Conservation (phyloP, 176 grass and related monocot species). For the Musa beccarii region DNA sequence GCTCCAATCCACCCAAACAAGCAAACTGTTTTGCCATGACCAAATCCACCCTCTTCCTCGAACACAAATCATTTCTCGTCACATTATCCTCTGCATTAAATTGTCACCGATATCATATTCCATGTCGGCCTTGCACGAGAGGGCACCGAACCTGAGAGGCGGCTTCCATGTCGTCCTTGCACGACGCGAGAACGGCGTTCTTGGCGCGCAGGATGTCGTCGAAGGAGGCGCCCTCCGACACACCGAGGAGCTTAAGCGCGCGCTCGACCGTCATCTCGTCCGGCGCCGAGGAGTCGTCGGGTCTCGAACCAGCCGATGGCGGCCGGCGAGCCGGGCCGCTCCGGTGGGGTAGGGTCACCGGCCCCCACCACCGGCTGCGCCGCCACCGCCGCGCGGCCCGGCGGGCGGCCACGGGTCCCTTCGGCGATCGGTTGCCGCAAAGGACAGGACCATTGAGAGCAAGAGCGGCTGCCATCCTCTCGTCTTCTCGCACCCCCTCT, state of each 20-base stretch:
- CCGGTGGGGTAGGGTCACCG: neutral
- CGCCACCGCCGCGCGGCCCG: neutral
- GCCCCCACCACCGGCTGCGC: neutral
- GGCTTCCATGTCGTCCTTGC: slow-evolving; percentile 83
- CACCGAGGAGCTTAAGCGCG: slow-evolving; percentile 77
- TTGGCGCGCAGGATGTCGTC: slow-evolving; percentile 93
- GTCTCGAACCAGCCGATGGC: slow-evolving; percentile 46
- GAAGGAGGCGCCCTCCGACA: slow-evolving; percentile 60
- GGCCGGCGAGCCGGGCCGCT: neutral
- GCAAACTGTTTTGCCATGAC: no score
- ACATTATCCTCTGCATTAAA: neutral
- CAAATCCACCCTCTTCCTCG: neutral
- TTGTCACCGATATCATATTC: no score
- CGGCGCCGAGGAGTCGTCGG: slow-evolving; percentile 61
- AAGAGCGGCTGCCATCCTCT: neutral
- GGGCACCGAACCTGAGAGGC: slow-evolving; percentile 42
- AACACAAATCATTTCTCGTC: neutral
- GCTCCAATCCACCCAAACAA: no score
- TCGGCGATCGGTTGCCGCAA: neutral
- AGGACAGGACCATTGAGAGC: neutral
- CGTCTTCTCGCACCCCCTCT: neutral
- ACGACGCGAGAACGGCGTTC: slow-evolving; percentile 61
- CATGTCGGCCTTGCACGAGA: neutral
- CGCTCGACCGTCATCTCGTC: slow-evolving; percentile 82
- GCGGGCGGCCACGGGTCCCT: neutral